Base-by-base conservation (phyloP, 352 stramenopile species). In the Blastocystis sp. region DNA sequence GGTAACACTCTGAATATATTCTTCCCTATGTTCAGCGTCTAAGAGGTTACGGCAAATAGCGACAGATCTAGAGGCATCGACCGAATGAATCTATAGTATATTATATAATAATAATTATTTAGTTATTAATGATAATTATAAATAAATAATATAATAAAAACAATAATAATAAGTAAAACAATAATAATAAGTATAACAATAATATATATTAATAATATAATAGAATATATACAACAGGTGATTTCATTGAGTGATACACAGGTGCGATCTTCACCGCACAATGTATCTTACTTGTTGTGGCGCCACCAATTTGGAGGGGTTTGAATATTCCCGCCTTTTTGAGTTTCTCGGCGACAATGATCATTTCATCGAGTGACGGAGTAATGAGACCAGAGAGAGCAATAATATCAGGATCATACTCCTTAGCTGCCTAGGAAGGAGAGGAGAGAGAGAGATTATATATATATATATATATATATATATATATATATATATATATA, bases 361-460 rank as follows among this genome's bases (percentile, higher is more conserved):
- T 86, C 88, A 96, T 96, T 68, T 96, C 88, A 72, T 96, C 88
- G 7, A 96, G 68, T 4, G 85, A 94, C 18, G 88, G 86, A 6
- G 88, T 96, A 68, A 96, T 96, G 16, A 96, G 71, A 35, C 88
- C 88, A 25, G 84, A 94, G 2, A 96, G 72, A 66, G 86, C 88
- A 68, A 96, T 88, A 4, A 94, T 77, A 65, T 96, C 86, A 28
- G 93, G 84, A 16, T 93, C 84, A 31, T 83, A 25, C 40, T 81
- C 65, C 33, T 72, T 71, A 2, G 77, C 75, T 16, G 74, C 72
- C 19, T 73, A 68, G 30, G 82, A n/a, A n/a, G n/a, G n/a, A n/a
- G n/a, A n/a, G n/a, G n/a, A n/a, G n/a, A n/a, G n/a, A n/a, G n/a
- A n/a, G n/a, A n/a, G n/a, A n/a, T n/a, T n/a, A n/a, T n/a, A n/a